phyloP scores from a whole-genome alignment of 2,329 filamentous ascomycete genomes.

The Calonectria honghensis region DNA sequence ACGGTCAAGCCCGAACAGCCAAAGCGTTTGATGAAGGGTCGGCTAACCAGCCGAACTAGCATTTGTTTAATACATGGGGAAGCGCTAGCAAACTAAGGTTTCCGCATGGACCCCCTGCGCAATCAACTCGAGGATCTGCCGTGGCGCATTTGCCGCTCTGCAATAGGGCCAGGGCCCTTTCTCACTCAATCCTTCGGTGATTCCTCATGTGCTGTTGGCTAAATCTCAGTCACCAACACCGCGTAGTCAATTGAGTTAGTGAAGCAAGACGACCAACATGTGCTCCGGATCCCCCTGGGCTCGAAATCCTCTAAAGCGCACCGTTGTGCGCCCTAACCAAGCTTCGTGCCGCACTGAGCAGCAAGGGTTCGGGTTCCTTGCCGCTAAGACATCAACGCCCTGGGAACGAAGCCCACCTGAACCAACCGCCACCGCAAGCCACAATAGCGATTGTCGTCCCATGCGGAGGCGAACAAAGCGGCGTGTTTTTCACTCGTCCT shows the following conservation, averaged over 20 bases:
- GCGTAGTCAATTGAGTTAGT: background rate
- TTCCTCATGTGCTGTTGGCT: background rate
- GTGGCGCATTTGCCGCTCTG: background rate
- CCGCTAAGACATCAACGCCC: background rate
- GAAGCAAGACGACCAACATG: background rate
- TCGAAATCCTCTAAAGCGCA: background rate
- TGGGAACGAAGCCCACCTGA: background rate
- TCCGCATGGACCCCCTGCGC: constrained; percentile 6
- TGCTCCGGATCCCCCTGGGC: background rate
- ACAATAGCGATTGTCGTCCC: background rate
- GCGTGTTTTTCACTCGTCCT: background rate
- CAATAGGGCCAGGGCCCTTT: background rate
- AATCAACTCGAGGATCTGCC: background rate
- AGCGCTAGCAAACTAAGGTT: background rate
- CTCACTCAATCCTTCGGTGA: background rate
- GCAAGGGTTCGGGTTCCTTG: background rate
- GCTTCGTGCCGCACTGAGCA: background rate
- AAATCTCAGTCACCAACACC: background rate
- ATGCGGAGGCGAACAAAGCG: background rate
- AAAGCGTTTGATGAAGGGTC: constrained; percentile 1
- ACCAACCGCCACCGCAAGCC: background rate
- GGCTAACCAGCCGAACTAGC: background rate
- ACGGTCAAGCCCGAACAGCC: constrained; percentile 10
- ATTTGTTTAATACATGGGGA: background rate
- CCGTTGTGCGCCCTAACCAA: background rate